Base-by-base conservation (phyloP, 345 rosid species). In the Reutealis trisperma region DNA sequence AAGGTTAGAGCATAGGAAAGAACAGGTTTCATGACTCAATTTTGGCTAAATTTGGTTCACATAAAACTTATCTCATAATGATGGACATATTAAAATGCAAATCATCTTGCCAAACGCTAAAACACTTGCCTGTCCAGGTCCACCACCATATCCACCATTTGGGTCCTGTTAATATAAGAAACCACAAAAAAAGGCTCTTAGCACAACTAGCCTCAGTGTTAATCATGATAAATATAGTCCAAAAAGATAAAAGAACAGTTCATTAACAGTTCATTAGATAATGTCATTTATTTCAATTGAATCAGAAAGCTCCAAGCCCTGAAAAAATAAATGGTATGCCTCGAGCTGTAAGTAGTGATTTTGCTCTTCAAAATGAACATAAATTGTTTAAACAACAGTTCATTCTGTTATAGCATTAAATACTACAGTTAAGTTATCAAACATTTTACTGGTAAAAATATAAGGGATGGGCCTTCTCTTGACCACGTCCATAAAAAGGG, bases 111-210 rank as follows among this genome's bases (percentile, higher is more conserved):
- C 14, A 77, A 71, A 30, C 15, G 72, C 25, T 44, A 68, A 57
- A 65, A 63, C 62, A 88, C 96, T 85, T 87, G 89, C 99, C 97
- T 96, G 99, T 77, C 96, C 94, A 84, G 99, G 99, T 78, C 99
- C 99, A 32, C 99, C 99, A 79, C 92, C 93, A 75, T 88, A 96
- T 77, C 99, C 99, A 75, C 99, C 98, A 84, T 87, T 76, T 30
- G 93, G 91, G 44, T 87, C 97, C 98, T 96, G 89, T 63, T 75
- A 37, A 27, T n/a, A 5, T 6, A 58, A 47, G 37, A 61, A 37
- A 67, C 60, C 67, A 59, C 49, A 52, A 75, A 74, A 22, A 44
- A 24, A 44, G 14, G 4, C n/a, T 67, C 12, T 9, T 67, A 42
- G 54, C 52, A 6, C 52, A 44, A 68, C 22, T 25, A 24, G 32